Base-by-base conservation (phyloP, 306 rosid genomes). In the Cucurbita ficifolia region DNA sequence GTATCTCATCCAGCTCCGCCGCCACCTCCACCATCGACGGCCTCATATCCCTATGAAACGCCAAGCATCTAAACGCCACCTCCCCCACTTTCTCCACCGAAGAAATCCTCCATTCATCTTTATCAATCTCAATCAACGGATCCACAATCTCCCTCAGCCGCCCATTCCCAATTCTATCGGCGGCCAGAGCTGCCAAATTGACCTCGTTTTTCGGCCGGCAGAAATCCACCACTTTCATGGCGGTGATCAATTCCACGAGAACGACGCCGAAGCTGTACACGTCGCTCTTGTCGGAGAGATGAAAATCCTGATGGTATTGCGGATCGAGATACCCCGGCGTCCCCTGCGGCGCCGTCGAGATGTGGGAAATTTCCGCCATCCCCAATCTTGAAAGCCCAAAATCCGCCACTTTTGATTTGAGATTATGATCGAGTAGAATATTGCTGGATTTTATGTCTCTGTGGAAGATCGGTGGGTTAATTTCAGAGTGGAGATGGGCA, bases 291-390 rank as follows among this genome's bases (percentile, higher is more conserved):
- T 94, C 99, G 7, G 97, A 94, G 12, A 94, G 95, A 18, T 94
- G 97, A 63, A 87, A 94, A 56, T 91, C 90, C 68, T 94, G 99
- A 75, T 94, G 97, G 77, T 94, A 94, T 36, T 94, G 97, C 24
- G 97, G 99, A 58, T 94, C 99, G 35, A 94, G 91, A 18, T 94
- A 94, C 5, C 99, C 99, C 2, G 96, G 99, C 6, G 99, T 94
- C 21, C 99, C 99, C 21, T 94, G 99, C 3, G 99, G 99, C 3
- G 92, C 97, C 0, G 99, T 94, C 63, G 99, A 94, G 75, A 89
- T 84, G 75, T 91, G 95, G 5, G 99, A 94, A 51, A 62, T 85
- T 81, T 94, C 99, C 0, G 83, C 78, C 84, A 86, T 80, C 1
- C 97, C 99, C 50, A 85, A 84, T 74, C 99, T 87, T 0, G 97